Base-by-base conservation (phyloP, 192 early-diverging fungal genomes). In the Backusella parvicylindrica region DNA sequence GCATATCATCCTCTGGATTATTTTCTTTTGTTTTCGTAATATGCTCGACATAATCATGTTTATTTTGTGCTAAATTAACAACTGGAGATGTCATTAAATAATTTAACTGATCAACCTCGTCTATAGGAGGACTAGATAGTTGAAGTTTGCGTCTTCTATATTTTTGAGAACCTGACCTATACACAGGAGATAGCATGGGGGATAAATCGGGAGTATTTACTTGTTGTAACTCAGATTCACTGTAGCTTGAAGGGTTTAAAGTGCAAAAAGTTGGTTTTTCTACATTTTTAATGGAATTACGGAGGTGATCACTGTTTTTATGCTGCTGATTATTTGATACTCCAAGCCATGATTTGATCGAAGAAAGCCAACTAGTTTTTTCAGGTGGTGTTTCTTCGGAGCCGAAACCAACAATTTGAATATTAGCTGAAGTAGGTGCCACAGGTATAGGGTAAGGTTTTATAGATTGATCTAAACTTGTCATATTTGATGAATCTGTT, bases 341-440 rank as follows among this genome's bases (percentile, higher is more conserved):
- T 5, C 60, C 70, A 74, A 79, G 75, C 78, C 73, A 79, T n/a
- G 69, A 71, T 36, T 74, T 79, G 40, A 79, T 74, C 1, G 78
- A 79, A 28, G 72, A 53, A 9, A 79, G 28, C 69, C 73, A 79
- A 15, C 69, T 74, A 15, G 49, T 18, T 26, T 67, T 75, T 47
- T 77, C 32, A 36, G 70, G 35, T 12, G 31, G 64, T 7, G 35
- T 9, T 28, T 40, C n/a, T 8, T 63, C 31, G 7, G 65, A 71
- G 6, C 70, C 69, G 26, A 66, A 71, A 15, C 35, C 32, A 30
- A 13, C 1, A 26, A 28, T 60, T 26, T 60, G 53, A 60, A 60
- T 28, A 28, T 60, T 23, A 60, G 68, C 26, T 32, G 41, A 43
- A 69, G 53, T 68, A 15, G 33, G 60, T 28, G 26, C 23, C 32